A percentile compares a stretch with the other conserved stretches of the same genome.
phyloP scores from a whole-genome alignment of 768 basidiomycete species.

The Glaciozyma martinii region DNA sequence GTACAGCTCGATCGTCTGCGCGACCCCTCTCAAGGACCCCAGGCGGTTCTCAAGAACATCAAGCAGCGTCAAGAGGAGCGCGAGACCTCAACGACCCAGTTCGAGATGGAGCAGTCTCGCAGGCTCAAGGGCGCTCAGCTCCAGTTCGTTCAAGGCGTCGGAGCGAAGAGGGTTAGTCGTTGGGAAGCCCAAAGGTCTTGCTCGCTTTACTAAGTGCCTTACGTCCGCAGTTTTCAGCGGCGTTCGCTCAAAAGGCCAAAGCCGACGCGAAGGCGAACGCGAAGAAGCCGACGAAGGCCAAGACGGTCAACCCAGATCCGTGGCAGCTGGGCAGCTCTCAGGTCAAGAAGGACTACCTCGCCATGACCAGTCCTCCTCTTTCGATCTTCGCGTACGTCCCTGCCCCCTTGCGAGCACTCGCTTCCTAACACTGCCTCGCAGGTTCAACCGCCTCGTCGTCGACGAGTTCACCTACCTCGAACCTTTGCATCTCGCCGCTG shows the following conservation, averaged over 20 bases:
- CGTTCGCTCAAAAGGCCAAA: no score
- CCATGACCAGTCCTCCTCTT: constrained; percentile 72
- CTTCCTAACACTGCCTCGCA: constrained; percentile 3
- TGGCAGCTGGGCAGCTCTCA: constrained; percentile 35
- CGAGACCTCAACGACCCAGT: neutral
- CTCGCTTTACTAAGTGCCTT: no score
- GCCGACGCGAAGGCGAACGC: neutral
- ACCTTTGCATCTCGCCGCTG: constrained; percentile 65
- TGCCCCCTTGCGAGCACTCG: neutral
- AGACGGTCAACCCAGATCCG: constrained; percentile 43
- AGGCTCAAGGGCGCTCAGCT: neutral
- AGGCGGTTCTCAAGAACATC: neutral
- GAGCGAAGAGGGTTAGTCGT: no score
- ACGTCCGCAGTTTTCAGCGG: no score
- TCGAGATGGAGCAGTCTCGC: neutral
- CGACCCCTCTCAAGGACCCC: constrained; percentile 40
- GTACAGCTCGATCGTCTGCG: constrained; percentile 61
- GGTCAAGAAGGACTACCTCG: constrained; percentile 64
- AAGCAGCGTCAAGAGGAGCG: neutral
- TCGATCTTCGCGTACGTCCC: constrained; percentile 62
- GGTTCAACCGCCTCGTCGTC: constrained; percentile 76
- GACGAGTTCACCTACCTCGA: constrained; percentile 92
- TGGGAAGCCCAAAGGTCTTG: no score
- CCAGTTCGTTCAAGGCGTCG: no score
- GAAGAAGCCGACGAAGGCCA: constrained; percentile 26